Conservation (phyloP, 78 protist species). For the Planoprotostelium fungivorum region DNA sequence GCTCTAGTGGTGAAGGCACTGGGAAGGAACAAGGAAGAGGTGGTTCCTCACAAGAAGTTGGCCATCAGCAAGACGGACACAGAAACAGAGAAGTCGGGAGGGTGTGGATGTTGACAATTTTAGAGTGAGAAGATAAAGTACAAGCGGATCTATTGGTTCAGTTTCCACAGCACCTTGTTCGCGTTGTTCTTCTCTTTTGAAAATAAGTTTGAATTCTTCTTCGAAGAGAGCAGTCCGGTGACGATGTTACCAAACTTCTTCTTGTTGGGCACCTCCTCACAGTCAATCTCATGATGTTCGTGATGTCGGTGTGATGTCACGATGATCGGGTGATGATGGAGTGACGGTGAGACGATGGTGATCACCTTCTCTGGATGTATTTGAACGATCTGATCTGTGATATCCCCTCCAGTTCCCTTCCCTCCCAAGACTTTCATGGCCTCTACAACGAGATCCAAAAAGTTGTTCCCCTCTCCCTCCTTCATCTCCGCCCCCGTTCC, state of each 20-base stretch:
- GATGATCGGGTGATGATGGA: no score
- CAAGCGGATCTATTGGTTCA: no score
- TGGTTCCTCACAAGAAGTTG: no score
- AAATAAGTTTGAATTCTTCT: background rate
- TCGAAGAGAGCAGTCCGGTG: background rate
- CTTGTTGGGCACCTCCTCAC: background rate
- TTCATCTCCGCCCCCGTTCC: background rate
- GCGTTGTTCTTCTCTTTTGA: background rate
- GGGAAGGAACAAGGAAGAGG: no score
- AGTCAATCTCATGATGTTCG: no score
- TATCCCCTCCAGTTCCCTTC: background rate
- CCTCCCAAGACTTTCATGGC: background rate
- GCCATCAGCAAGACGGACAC: no score
- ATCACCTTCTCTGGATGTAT: background rate
- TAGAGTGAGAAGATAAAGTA: no score
- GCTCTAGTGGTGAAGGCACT: no score
- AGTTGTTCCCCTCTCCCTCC: background rate
- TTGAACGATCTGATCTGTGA: background rate
- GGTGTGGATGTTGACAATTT: no score
- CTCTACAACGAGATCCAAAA: background rate
- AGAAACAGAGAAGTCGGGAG: no score
- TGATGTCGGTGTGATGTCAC: no score
- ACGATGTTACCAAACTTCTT: background rate
- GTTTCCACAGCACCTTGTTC: background rate
- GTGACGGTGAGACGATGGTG: no score